Conservation (phyloP, 2,329 filamentous ascomycete species). For the Microcyclosporella mali region DNA sequence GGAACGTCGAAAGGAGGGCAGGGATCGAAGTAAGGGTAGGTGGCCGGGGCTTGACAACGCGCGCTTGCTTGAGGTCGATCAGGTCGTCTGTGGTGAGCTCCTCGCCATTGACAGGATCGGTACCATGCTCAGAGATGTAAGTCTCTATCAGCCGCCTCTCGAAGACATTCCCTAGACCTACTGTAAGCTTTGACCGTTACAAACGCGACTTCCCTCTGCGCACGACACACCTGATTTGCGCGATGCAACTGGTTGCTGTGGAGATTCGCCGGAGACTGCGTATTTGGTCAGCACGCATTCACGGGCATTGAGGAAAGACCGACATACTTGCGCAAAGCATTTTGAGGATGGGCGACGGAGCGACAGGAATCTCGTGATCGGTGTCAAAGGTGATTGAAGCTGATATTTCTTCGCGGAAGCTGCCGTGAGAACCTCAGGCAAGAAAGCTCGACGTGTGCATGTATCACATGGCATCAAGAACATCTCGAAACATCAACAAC, state of each 20-base stretch:
- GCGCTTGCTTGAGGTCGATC: conserved; percentile 75
- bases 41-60: conserved; percentile 79
- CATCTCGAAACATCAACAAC: no score
- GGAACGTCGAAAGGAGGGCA: conserved; percentile 85
- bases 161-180: conserved; percentile 68
- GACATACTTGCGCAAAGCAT: conserved; percentile 38
- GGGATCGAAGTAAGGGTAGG: conserved; percentile 95
- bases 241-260: conserved; percentile 89
- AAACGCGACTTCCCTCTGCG: conserved; percentile 16
- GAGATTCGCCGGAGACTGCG: conserved; percentile 90
- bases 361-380: no score
- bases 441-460: no score
- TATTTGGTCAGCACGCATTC: conserved; percentile 13
- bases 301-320: background rate
- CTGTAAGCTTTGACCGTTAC: conserved; percentile 22
- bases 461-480: no score
- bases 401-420: no score
- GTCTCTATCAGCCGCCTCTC: conserved; percentile 93
- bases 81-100: conserved; percentile 79
- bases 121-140: conserved; percentile 87
- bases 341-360: background rate
- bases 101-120: conserved; percentile 84
- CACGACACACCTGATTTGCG: conserved; percentile 72
- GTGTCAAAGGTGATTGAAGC: no score
- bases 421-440: no score